Conservation (phyloP, 2,329 filamentous ascomycete species). For the Pestalotiopsis sp. region DNA sequence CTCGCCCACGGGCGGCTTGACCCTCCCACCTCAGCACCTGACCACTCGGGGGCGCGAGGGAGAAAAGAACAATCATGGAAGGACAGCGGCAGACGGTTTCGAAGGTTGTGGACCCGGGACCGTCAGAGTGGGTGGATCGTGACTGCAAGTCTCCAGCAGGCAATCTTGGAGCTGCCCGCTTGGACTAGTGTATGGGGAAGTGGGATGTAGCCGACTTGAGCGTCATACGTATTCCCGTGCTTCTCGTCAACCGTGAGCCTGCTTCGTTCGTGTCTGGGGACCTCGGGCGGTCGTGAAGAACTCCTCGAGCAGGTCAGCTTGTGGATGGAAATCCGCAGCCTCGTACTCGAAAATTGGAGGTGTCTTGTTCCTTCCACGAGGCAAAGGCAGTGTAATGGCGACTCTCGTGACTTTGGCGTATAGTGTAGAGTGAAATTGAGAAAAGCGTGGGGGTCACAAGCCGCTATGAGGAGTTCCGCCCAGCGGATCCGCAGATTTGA, state of each 20-base stretch:
- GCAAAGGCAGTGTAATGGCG: not conserved
- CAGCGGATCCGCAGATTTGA: conserved; percentile 5
- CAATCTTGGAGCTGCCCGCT: conserved; percentile 7
- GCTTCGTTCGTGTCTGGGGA: not conserved
- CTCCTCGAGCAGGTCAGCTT: too few relatives aligned
- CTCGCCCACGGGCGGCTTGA: not conserved
- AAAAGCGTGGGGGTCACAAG: conserved; percentile 11
- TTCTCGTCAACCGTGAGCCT: not conserved
- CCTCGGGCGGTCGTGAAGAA: not conserved
- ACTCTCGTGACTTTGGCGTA: not conserved
- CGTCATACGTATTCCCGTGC: not conserved
- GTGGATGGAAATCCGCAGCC: too few relatives aligned
- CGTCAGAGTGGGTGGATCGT: conserved; percentile 2
- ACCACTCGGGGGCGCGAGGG: not conserved
- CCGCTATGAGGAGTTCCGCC: not conserved
- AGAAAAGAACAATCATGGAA: not conserved
- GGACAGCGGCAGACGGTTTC: conserved; percentile 4
- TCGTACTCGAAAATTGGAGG: too few relatives aligned
- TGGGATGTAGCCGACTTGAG: conserved; percentile 4
- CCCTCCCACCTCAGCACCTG: not conserved
- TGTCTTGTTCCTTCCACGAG: not conserved
- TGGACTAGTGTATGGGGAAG: conserved; percentile 9
- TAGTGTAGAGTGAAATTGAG: conserved; percentile 1
- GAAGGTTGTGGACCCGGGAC: conserved; percentile 2
- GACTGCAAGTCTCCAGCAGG: not conserved